Evolutionary conservation across 495 filamentous ascomycete genomes (phyloP).

Genomic region (Neurospora sp.): DNA sequence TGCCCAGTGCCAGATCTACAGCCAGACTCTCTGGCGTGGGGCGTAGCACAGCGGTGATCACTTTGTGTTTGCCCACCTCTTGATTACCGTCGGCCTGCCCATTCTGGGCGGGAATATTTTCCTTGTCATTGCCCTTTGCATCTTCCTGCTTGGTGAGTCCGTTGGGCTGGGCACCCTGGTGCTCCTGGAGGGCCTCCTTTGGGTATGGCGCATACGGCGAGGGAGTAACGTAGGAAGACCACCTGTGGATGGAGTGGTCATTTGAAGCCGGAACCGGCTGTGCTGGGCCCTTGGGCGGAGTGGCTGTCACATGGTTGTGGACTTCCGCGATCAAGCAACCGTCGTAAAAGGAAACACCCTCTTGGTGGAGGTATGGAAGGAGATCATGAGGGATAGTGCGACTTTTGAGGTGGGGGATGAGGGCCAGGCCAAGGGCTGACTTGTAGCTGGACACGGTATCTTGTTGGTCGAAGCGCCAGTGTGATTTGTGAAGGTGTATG

Average conservation of each 20-base stretch:
- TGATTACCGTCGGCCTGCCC: conserved; percentile 33
- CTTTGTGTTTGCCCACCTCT: conserved; percentile 43
- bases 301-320: conserved; percentile 50
- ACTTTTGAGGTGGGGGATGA: conserved; percentile 57
- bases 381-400: conserved; percentile 45
- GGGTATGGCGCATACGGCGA: conserved; percentile 79
- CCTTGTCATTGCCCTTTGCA: conserved; percentile 23
- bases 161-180: conserved; percentile 14
- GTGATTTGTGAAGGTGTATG: conserved; percentile 70
- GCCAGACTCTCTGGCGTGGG: conserved; percentile 68
- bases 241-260: conserved; percentile 83
- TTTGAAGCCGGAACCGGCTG: conserved; percentile 51
- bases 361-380: conserved; percentile 47
- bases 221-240: conserved; percentile 76
- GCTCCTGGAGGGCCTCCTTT: conserved; percentile 38
- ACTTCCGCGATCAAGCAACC: conserved; percentile 91
- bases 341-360: conserved; percentile 80
- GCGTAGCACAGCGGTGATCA: conserved; percentile 73
- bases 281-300: neutral
- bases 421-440: conserved; percentile 69
- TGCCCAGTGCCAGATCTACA: conserved; percentile 64
- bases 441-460: conserved; percentile 85
- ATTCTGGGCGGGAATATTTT: conserved; percentile 43
- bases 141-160: conserved; percentile 22
- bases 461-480: conserved; percentile 92